phyloP scores from a whole-genome alignment of 768 basidiomycete species.

The Rhodosporidiobolus odoratus region DNA sequence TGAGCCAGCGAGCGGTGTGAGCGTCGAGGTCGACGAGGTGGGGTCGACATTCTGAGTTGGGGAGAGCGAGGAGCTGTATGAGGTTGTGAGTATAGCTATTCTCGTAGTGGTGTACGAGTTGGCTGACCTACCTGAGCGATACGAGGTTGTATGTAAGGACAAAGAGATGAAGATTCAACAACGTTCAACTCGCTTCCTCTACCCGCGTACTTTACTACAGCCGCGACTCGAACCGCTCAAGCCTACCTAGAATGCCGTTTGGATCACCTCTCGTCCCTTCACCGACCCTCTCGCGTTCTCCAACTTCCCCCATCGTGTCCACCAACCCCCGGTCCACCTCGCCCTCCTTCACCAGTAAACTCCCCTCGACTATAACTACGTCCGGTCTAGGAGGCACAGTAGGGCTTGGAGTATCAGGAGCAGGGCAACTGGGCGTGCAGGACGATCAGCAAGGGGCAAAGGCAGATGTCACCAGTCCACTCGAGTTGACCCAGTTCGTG shows the following conservation, averaged over 20 bases:
- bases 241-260: conserved; percentile 5
- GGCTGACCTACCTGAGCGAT: no score
- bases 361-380: background rate
- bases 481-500: conserved; percentile 35
- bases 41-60: no score
- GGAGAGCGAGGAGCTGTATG: no score
- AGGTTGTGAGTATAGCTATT: no score
- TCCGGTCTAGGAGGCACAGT: background rate
- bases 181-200: background rate
- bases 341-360: background rate
- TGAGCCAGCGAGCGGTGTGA: background rate
- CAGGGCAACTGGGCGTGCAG: background rate
- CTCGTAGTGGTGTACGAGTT: no score
- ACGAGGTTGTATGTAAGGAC: no score
- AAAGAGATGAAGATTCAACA: background rate
- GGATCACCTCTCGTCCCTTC: conserved; percentile 13
- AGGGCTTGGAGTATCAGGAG: conserved; percentile 15
- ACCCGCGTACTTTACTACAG: background rate
- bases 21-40: background rate
- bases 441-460: background rate
- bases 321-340: background rate
- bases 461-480: conserved; percentile 24
- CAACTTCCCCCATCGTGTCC: background rate
- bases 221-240: background rate
- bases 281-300: background rate